Evolutionary conservation across 345 rosid genomes (phyloP).

Genomic region (Eutrema heterophyllum): DNA sequence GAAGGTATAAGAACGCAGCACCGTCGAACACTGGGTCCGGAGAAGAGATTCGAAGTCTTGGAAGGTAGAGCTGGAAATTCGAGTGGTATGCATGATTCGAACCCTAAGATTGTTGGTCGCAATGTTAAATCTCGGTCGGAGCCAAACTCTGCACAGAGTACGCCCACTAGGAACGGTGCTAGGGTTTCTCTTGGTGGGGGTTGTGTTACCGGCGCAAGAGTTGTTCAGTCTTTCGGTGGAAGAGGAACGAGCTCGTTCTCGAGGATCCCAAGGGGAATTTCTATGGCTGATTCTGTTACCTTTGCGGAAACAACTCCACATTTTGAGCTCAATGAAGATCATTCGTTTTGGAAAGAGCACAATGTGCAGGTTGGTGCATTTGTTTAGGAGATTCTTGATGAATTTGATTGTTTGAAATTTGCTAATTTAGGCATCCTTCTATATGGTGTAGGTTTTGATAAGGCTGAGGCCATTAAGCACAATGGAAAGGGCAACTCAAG

Average conservation of each 20-base stretch:
- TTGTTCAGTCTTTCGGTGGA: slow-evolving; percentile 34
- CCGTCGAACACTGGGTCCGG: slow-evolving; percentile 10
- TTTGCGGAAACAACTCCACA: slow-evolving; percentile 44
- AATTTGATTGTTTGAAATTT: not conserved
- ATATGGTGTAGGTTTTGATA: slow-evolving; percentile 61
- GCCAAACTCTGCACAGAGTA: slow-evolving; percentile 66
- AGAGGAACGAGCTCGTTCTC: slow-evolving; percentile 42
- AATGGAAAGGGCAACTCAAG: slow-evolving; percentile 64
- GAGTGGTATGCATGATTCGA: slow-evolving; percentile 26
- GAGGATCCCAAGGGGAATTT: slow-evolving; percentile 48
- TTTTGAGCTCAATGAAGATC: slow-evolving; percentile 73
- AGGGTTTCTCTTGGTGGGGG: slow-evolving; percentile 57
- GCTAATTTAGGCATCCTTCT: slow-evolving; percentile 1
- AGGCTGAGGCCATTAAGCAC: slow-evolving; percentile 68
- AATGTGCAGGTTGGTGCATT: slow-evolving; percentile 73
- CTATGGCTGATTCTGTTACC: slow-evolving; percentile 36
- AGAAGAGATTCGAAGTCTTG: slow-evolving; percentile 26
- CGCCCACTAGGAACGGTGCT: slow-evolving; percentile 58
- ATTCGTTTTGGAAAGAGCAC: slow-evolving; percentile 78
- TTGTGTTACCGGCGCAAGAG: slow-evolving; percentile 35
- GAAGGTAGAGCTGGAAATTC: slow-evolving; percentile 24
- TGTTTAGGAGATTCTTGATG: not conserved
- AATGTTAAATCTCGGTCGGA: slow-evolving; percentile 53
- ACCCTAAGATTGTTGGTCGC: slow-evolving; percentile 44
- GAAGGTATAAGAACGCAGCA: slow-evolving; percentile 31